Base-by-base conservation (phyloP, 192 early-diverging fungal species). In the Rhizophagus clarus region DNA sequence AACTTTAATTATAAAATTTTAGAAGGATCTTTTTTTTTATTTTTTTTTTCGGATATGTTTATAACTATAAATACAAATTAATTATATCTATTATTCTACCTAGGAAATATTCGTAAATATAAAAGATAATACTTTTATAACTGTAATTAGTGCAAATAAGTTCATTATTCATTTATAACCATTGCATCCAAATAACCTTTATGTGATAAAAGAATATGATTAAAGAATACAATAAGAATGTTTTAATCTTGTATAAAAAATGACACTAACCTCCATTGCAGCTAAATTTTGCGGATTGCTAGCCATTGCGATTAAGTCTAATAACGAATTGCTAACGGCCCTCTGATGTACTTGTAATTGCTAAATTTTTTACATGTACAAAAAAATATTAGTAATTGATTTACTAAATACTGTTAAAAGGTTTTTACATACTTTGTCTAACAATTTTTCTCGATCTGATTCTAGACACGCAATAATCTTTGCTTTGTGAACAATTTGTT, bases 231-330 rank as follows among this genome's bases (percentile, higher is more conserved):
- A 10, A 20, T 28, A 4, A 12, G 24, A 11, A 42, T 24, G 17
- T 20, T 9, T 69, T 15, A 45, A 45, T 3, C 17, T 70, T 15
- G 7, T 34, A 70, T 3, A 32, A 42, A 40, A n/a, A n/a, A 42
- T 7, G 20, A 22, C 10, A 42, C 68, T 9, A n/a, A 70, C 92
- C 81, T 98, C 97, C 97, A 99, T 98, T 77, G 95, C 91, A 5
- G 96, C 92, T 83, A 99, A 87, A 82, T 97, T 99, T 61, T 94
- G 90, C 5, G 97, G 96, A 77, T 97, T 97, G 26, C 89, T 93
- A 2, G 97, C 97, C 63, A 94, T 90, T 45, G 91, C 92, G 76
- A 99, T 94, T 76, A 99, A 84, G 71, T 97, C 97, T 69, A 99
- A 87, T 62, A 98, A 86, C 24, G 95, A 94, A 88, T 96, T 94